These are phyloP conservation scores for Carpinus viminea DNA, from an alignment of 306 rosid genomes.

Conservation along the genomic window DNA sequence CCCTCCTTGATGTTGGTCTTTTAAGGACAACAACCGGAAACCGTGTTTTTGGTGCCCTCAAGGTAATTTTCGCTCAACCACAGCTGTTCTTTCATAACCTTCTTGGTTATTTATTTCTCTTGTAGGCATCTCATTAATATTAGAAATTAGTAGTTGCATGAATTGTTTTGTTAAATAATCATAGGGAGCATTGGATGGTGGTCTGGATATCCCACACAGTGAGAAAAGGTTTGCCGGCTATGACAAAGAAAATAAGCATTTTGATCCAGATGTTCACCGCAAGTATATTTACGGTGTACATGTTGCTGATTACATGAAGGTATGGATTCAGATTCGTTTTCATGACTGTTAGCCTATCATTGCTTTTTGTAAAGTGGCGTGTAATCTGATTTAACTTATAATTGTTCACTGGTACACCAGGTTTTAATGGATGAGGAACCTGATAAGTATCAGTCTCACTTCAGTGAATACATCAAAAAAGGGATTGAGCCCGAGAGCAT, in stretches of 20 bases:
- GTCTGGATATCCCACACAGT: slow-evolving; percentile 86
- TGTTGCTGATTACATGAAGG: slow-evolving; percentile 74
- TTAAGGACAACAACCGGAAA: slow-evolving; percentile 83
- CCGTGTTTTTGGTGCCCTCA: slow-evolving; percentile 87
- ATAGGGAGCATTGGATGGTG: slow-evolving; percentile 94
- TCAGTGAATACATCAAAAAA: slow-evolving; percentile 66
- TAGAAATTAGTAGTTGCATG: not conserved
- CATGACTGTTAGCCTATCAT: not conserved
- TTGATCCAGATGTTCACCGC: slow-evolving; percentile 80
- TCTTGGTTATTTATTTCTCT: not conserved
- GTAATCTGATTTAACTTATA: not conserved
- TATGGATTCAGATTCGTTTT: not conserved
- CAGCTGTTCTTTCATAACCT: not conserved
- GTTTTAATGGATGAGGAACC: slow-evolving; percentile 76
- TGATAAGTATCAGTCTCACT: slow-evolving; percentile 76
- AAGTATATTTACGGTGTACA: slow-evolving; percentile 80
- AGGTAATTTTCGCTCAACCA: slow-evolving; percentile 22
- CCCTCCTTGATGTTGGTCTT: slow-evolving; percentile 93
- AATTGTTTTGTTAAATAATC: not conserved
- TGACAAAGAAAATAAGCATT: slow-evolving; percentile 64
- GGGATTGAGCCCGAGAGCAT: slow-evolving; percentile 61
- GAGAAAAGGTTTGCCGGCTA: slow-evolving; percentile 93
- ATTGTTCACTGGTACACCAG: slow-evolving; percentile 28
- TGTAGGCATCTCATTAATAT: not conserved
- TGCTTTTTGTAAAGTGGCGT: not conserved